phyloP scores from a whole-genome alignment of 2,329 filamentous ascomycete genomes.

The Aspergillus brasiliensis region DNA sequence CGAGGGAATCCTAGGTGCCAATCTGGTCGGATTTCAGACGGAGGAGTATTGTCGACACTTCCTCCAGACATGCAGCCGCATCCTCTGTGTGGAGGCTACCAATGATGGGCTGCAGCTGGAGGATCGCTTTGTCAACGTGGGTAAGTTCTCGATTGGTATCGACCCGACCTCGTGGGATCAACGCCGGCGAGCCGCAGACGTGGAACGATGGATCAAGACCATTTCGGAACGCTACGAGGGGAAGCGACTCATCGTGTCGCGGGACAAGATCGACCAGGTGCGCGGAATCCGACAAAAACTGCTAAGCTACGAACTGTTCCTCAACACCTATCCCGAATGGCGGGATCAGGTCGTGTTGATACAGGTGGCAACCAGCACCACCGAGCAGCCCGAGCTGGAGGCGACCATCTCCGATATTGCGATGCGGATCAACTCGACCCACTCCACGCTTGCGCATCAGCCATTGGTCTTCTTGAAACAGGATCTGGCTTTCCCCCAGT shows the following conservation, averaged over 20 bases:
- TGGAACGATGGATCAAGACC: conserved; percentile 75
- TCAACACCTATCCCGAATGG: conserved; percentile 92
- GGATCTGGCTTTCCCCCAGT: conserved; percentile 89
- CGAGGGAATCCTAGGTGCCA: conserved; percentile 89
- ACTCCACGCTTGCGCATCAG: conserved; percentile 88
- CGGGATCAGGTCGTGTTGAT: conserved; percentile 82
- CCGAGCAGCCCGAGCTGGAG: conserved; percentile 83
- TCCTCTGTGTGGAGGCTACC: conserved; percentile 87
- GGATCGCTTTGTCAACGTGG: conserved; percentile 88
- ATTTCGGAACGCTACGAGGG: conserved; percentile 82
- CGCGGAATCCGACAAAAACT: conserved; percentile 93
- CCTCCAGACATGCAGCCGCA: conserved; percentile 88
- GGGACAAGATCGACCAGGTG: conserved; percentile 92
- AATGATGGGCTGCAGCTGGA: conserved; percentile 87
- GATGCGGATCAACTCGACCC: conserved; percentile 87
- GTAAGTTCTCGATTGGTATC: conserved; percentile 84
- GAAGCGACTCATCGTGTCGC: conserved; percentile 87
- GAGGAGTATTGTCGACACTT: conserved; percentile 93
- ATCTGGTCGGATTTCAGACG: conserved; percentile 91
- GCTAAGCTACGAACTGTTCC: conserved; percentile 86
- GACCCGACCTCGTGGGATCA: conserved; percentile 75
- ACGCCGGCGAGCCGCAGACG: conserved; percentile 71
- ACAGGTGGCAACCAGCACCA: conserved; percentile 88
- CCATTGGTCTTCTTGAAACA: conserved; percentile 93
- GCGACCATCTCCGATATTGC: conserved; percentile 91